Percentiles rank a stretch among this genome's conserved stretches.
Evolutionary conservation across 495 filamentous ascomycete species (phyloP).

Genomic region (Hypomontagnella submonticulosa): DNA sequence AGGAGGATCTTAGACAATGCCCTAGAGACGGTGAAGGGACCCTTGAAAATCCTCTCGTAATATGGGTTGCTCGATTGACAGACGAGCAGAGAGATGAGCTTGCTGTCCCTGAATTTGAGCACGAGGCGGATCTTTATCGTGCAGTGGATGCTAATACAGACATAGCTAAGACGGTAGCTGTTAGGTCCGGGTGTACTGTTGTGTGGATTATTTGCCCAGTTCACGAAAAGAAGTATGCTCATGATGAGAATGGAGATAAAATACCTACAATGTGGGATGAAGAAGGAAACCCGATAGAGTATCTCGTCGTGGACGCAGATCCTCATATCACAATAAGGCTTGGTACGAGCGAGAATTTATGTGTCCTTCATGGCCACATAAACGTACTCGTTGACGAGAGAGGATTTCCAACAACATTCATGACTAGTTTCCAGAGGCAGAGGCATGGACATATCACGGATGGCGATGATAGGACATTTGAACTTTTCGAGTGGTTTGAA

Average conservation of each 20-base stretch:
- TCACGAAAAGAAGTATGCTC: conserved; percentile 26
- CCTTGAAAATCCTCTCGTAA: conserved; percentile 27
- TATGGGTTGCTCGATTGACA: conserved; percentile 24
- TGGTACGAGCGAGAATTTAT: conserved; percentile 26
- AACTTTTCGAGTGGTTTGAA: conserved; percentile 26
- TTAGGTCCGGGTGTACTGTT: conserved; percentile 23
- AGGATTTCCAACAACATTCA: conserved; percentile 27
- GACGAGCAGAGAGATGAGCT: conserved; percentile 6
- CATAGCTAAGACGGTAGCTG: conserved; percentile 31
- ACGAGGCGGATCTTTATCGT: conserved; percentile 26
- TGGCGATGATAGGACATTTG: conserved; percentile 18
- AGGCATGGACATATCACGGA: conserved; percentile 15
- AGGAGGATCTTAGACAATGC: neutral
- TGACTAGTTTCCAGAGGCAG: conserved; percentile 11
- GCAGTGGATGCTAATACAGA: conserved; percentile 34
- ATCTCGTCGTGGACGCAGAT: conserved; percentile 22
- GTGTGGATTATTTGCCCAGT: conserved; percentile 35
- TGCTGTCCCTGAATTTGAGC: conserved; percentile 23
- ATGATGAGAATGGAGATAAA: conserved; percentile 7
- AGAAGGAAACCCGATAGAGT: conserved; percentile 9
- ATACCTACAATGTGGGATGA: conserved; percentile 16
- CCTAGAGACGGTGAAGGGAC: conserved; percentile 28
- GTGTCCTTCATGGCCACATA: conserved; percentile 20
- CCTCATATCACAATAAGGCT: conserved; percentile 29
- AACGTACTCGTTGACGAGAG: conserved; percentile 23